Evolutionary conservation across 768 basidiomycete genomes (phyloP), one percentile per base, ranked within the genome.

Genomic region (Lentinus tigrinus): DNA sequence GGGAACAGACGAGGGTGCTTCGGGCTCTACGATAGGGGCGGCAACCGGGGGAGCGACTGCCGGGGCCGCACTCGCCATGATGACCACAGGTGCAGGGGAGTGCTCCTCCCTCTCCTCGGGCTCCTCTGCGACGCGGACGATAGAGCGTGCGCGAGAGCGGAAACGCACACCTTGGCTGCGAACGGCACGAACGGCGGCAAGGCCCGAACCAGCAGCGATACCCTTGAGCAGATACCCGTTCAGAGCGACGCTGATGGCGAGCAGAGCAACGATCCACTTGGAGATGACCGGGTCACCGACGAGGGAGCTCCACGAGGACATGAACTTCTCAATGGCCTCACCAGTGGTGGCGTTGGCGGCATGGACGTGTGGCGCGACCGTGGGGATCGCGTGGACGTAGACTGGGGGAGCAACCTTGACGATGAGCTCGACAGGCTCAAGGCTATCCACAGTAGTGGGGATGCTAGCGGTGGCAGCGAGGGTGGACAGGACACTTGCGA

Each of bases 221-320:
- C 89, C 90, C 73, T 93, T 95, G 57, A 99, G 81, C 16, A 98
- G 79, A 69, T 93, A 98, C 3, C 95, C 95, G 62, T 99, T 99
- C 56, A 99, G 78, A 55, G 87, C 83, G 57, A 98, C 89, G 58
- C 88, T 91, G 58, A 96, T 81, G 3, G 86, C 89, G 23, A 99
- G 83, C 16, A 91, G 79, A 55, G 92, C 80, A 48, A 98, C 91
- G 69, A 98, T 95, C 90, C 93, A 95, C 76, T 98, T 98, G 66
- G 85, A 88, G 60, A 98, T 75, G 50, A 98, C 84, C 1, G 96
- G 96, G 68, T 99, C 96, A 37, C 94, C 94, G 50, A 98, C 93
- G 63, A 98, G 85, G 14, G 78, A 76, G 9, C 93, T 92, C 95
- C 95, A 98, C 3, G 84, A 81, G 42, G 84, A 84, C 90, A 97